A percentile compares a stretch with the other conserved stretches of the same genome.
Conservation (phyloP, 2,329 filamentous ascomycete genomes). For the Xylariaceae sp. region DNA sequence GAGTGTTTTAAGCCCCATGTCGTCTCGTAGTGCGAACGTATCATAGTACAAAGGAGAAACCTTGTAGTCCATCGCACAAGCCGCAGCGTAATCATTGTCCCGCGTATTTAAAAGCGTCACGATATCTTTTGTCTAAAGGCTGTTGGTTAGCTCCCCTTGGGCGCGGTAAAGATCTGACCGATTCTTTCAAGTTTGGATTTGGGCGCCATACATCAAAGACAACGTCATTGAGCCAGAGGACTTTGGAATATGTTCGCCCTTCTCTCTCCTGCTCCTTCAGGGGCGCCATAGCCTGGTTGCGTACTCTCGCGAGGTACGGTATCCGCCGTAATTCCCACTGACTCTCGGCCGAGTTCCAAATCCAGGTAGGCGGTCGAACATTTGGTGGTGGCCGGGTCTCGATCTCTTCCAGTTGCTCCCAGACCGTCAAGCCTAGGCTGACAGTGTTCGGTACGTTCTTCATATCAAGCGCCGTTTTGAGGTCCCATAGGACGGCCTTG, state of each 20-base stretch:
- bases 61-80: conserved; percentile 56
- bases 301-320: conserved; percentile 58
- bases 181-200: background rate
- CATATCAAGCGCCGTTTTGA: conserved; percentile 48
- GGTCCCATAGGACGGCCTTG: conserved; percentile 53
- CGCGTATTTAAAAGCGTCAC: conserved; percentile 49
- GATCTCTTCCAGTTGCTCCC: conserved; percentile 53
- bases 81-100: conserved; percentile 51
- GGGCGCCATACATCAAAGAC: conserved; percentile 44
- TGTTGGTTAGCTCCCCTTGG: background rate
- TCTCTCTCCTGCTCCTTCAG: conserved; percentile 44
- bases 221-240: conserved; percentile 58
- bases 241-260: conserved; percentile 48
- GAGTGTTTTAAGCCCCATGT: conserved; percentile 44
- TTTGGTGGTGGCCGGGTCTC: conserved; percentile 32
- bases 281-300: conserved; percentile 59
- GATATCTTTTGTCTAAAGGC: conserved; percentile 38
- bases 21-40: conserved; percentile 56
- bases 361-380: conserved; percentile 52
- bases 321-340: conserved; percentile 58
- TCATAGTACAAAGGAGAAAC: conserved; percentile 52
- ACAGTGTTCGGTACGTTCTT: conserved; percentile 50
- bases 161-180: conserved; percentile 11
- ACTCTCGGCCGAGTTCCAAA: conserved; percentile 45
- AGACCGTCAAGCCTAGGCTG: conserved; percentile 47